phyloP scores from a whole-genome alignment of 495 filamentous ascomycete genomes.

The Penicillium lividum region DNA sequence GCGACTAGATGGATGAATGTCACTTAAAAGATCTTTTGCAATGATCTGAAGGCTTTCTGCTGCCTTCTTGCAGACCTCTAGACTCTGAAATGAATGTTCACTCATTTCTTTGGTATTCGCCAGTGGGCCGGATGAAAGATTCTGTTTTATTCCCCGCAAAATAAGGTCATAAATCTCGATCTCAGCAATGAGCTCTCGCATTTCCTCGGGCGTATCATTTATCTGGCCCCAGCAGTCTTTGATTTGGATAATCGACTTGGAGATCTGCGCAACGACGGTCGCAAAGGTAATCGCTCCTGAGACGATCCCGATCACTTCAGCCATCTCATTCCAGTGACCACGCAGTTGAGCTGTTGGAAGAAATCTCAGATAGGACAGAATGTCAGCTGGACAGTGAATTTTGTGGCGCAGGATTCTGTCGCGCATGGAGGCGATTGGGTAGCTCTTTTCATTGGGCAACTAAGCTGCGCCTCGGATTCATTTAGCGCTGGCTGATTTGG shows the following conservation, averaged over 20 bases:
- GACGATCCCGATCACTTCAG: conserved; percentile 15
- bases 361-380: not conserved
- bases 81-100: conserved; percentile 7
- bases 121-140: not conserved
- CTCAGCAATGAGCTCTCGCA: conserved; percentile 4
- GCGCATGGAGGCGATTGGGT: not conserved
- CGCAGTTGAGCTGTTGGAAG: not conserved
- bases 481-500: conserved; percentile 1
- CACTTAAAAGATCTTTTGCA: not conserved
- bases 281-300: conserved; percentile 17
- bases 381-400: not conserved
- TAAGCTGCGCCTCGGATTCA: conserved; percentile 3
- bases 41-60: conserved; percentile 2
- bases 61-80: conserved; percentile 9
- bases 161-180: conserved; percentile 8
- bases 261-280: conserved; percentile 13
- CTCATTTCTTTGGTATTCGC: not conserved
- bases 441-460: conserved; percentile 6
- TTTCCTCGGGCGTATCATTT: conserved; percentile 10
- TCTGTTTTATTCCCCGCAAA: conserved; percentile 1
- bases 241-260: conserved; percentile 9
- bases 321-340: conserved; percentile 9
- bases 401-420: not conserved
- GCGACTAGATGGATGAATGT: not conserved
- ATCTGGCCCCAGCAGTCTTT: conserved; percentile 14